A percentile compares a stretch with the other conserved stretches of the same genome.
Evolutionary conservation across 2,329 filamentous ascomycete species (phyloP).

Genomic region (Colletotrichum trifolii): DNA sequence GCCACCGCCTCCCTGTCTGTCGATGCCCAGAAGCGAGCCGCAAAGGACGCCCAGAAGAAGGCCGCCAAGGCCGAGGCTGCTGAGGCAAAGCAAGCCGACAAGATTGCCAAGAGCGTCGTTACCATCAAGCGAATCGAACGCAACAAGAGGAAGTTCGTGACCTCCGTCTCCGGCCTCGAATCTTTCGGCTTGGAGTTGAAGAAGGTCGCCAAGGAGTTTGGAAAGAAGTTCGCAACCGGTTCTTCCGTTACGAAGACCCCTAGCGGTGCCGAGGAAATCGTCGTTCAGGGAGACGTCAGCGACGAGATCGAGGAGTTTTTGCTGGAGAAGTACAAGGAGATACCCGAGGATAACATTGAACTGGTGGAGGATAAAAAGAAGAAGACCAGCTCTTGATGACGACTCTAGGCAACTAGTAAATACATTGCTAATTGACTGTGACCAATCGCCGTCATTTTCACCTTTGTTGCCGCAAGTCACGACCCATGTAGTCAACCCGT

Average conservation of each 20-base stretch:
- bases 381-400: conserved; percentile 49
- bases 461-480: too few species aligned
- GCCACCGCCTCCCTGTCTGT: conserved; percentile 88
- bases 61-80: conserved; percentile 91
- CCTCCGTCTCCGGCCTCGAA: conserved; percentile 89
- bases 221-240: conserved; percentile 98
- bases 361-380: conserved; percentile 97
- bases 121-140: conserved; percentile 97
- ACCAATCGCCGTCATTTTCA: conserved; percentile 15
- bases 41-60: conserved; percentile 97
- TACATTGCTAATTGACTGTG: conserved; percentile 26
- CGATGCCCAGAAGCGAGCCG: conserved; percentile 92
- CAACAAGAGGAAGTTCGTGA: conserved; percentile 98
- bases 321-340: conserved; percentile 85
- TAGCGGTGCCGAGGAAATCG: conserved; percentile 92
- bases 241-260: conserved; percentile 90
- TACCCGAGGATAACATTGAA: conserved; percentile 96
- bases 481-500: too few species aligned
- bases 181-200: conserved; percentile 93
- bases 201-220: conserved; percentile 95
- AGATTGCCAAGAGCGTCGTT: conserved; percentile 83
- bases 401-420: conserved; percentile 31
- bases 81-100: conserved; percentile 84
- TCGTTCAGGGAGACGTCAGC: conserved; percentile 96
- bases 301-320: conserved; percentile 95